These are phyloP conservation scores for Datura wrightii DNA, from an alignment of 257 asterid genomes.

Conservation along the genomic window DNA sequence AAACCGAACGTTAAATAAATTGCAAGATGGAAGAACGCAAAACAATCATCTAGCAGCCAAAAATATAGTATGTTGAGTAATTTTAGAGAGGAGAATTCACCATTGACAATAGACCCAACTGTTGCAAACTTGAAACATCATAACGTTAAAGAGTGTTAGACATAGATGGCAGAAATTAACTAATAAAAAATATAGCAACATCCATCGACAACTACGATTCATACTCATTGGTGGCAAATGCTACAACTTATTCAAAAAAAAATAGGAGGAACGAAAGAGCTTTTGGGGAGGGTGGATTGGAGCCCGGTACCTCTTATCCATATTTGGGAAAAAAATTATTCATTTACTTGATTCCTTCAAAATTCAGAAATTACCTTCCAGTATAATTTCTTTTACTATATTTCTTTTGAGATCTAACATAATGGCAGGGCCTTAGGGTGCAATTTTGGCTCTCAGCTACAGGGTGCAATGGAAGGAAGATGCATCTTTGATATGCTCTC, in stretches of 20 bases:
- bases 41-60: slow-evolving; percentile 18
- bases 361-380: slow-evolving; percentile 20
- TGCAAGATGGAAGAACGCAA: slow-evolving; percentile 18
- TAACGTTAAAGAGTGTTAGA: neutral
- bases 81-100: neutral
- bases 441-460: slow-evolving; percentile 10
- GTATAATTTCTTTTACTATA: slow-evolving; percentile 5
- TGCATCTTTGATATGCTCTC: slow-evolving; percentile 1
- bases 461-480: slow-evolving; percentile 23
- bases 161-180: slow-evolving; percentile 4
- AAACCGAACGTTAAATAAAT: slow-evolving; percentile 27
- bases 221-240: neutral
- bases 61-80: neutral
- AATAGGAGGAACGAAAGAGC: slow-evolving; percentile 1
- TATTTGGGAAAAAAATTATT: slow-evolving; percentile 11
- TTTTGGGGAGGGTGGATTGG: slow-evolving; percentile 13
- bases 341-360: slow-evolving; percentile 5
- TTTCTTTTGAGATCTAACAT: slow-evolving; percentile 20
- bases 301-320: neutral
- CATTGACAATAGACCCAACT: neutral
- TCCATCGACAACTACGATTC: neutral
- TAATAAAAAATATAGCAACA: neutral
- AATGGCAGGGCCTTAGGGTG: slow-evolving; percentile 11
- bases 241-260: neutral
- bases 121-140: neutral